These are phyloP conservation scores for Citrullus mucosospermus DNA, from an alignment of 306 rosid genomes.

Conservation along the genomic window DNA sequence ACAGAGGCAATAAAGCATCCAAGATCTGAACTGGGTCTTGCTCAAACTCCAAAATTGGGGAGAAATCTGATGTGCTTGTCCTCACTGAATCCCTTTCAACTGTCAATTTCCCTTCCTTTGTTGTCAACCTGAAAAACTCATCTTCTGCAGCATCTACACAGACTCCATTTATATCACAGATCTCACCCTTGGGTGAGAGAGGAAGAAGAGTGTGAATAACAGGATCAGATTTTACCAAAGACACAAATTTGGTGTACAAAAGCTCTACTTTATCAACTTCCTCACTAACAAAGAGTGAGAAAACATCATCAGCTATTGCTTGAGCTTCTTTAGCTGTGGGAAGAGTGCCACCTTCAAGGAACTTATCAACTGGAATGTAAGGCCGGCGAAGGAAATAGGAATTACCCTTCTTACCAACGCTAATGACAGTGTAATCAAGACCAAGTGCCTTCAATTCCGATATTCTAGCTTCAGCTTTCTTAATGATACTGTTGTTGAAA, in stretches of 20 bases:
- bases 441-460: slow-evolving; percentile 58
- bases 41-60: slow-evolving; percentile 69
- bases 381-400: slow-evolving; percentile 64
- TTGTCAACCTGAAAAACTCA: slow-evolving; percentile 74
- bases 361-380: slow-evolving; percentile 63
- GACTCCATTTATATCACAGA: slow-evolving; percentile 61
- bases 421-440: slow-evolving; percentile 40
- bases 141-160: slow-evolving; percentile 91
- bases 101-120: slow-evolving; percentile 69
- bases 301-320: slow-evolving; percentile 76
- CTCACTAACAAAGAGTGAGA: slow-evolving; percentile 70
- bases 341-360: slow-evolving; percentile 43
- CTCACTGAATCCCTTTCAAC: slow-evolving; percentile 59
- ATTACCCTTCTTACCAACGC: slow-evolving; percentile 85
- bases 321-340: slow-evolving; percentile 93
- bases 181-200: slow-evolving; percentile 79
- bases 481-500: slow-evolving; percentile 44
- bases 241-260: slow-evolving; percentile 70
- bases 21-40: slow-evolving; percentile 91
- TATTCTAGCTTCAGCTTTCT: slow-evolving; percentile 59
- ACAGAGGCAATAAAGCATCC: slow-evolving; percentile 70
- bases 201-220: slow-evolving; percentile 80
- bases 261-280: slow-evolving; percentile 87
- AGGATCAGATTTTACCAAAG: slow-evolving; percentile 59
- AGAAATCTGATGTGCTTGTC: slow-evolving; percentile 41